These are phyloP conservation scores for Acmispon strigosus DNA, from an alignment of 306 rosid genomes.

Conservation along the genomic window DNA sequence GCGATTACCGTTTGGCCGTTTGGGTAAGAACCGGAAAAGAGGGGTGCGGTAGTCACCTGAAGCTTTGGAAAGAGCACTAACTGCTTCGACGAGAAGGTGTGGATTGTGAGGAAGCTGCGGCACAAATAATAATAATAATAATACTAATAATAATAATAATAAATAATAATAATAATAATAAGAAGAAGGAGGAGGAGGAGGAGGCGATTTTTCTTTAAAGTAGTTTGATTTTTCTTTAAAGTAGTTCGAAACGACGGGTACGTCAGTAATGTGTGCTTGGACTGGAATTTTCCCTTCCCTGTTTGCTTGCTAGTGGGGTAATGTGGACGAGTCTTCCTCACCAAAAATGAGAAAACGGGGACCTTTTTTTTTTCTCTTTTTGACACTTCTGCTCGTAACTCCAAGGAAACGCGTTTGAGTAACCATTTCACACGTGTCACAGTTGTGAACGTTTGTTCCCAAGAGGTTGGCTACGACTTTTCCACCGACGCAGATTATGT, in stretches of 20 bases:
- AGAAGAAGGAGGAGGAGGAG: not conserved
- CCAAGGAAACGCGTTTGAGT: not conserved
- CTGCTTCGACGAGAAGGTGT: slow-evolving; percentile 3
- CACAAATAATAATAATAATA: not conserved
- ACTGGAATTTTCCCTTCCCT: not conserved
- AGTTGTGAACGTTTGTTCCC: not conserved
- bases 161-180: not conserved
- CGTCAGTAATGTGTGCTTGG: slow-evolving; percentile 21
- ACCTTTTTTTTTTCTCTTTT: not conserved
- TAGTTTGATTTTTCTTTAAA: too few species aligned
- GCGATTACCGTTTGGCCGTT: too few species aligned
- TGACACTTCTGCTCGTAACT: too few species aligned
- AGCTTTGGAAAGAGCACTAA: slow-evolving; percentile 12
- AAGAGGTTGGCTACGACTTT: too few species aligned
- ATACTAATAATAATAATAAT: not conserved
- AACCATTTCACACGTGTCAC: not conserved
- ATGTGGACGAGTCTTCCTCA: not conserved
- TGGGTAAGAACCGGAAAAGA: not conserved
- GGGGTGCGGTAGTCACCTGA: not conserved
- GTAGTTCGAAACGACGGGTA: slow-evolving; percentile 12
- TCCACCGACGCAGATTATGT: too few species aligned
- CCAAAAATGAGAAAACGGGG: not conserved
- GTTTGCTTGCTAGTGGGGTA: slow-evolving; percentile 18
- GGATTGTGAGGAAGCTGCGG: not conserved
- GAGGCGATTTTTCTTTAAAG: not conserved